Evolutionary conservation across 2,329 filamentous ascomycete species (phyloP), one percentile per base, ranked within the genome.

Genomic region (Talaromyces sp.): DNA sequence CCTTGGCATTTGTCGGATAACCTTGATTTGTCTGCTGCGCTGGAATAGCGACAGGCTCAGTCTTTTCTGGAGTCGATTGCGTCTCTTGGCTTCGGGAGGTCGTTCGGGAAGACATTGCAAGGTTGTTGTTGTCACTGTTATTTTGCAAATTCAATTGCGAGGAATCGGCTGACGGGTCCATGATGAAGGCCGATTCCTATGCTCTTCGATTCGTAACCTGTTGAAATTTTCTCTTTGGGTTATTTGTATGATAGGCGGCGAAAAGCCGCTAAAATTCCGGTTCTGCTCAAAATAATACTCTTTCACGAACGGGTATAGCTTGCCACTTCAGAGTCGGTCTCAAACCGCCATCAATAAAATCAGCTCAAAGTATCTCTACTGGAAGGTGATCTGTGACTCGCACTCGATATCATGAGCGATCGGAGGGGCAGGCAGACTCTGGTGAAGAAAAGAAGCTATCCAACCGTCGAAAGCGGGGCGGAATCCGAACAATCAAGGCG

Each of bases 1-100:
- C 70, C 63, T 75, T 75, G 39, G 65, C 66, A 60, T 66, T 69
- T n/a, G 44, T 9, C 3, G 18, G 12, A 25, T 59, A 23, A n/a
- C 44, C 35, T 54, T 63, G 60, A 8, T 62, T 39, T n/a, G 11
- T 40, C 25, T 31, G 37, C 35, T 28, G 42, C n/a, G 44, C 28
- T 28, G 56, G 35, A 21, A 54, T 48, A 11, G 44, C 33, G 44
- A 52, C 44, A 12, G 50, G 35, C 8, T 60, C 61, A 5, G 31
- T 25, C 5, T 42, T 37, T 35, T 63, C 62, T n/a, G 62, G 39
- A 21, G 60, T 57, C 25, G 60, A 61, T 14, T 61, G 60, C 39
- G 57, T 35, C 3, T 60, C 62, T 14, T 52, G 57, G 42, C 57
- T 60, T 57, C 42, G 62, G 21, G 62, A 50, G 3, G 40, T 52